Base-by-base conservation (phyloP, 148 eudicot genomes). In the Salicornia ramosissima region DNA sequence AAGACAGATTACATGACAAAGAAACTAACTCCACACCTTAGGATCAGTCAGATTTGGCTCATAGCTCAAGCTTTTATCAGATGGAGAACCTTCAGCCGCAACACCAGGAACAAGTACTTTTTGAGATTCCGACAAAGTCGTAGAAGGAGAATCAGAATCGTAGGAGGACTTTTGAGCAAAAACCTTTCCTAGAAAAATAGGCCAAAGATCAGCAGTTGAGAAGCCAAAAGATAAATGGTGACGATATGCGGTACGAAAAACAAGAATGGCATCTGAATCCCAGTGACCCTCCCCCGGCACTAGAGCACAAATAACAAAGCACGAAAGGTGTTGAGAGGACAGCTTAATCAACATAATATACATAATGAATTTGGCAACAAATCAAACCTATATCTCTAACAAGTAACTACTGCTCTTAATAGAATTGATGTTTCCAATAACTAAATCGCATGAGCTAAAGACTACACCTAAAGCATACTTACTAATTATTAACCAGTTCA, bases 61-160 rank as follows among this genome's bases (percentile, higher is more conserved):
- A 80, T 66, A 70, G 60, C 80, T 84, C 66, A 79, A 34, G 69
- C 77, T 58, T 46, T 86, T 81, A 57, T 85, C 75, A 54, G 86
- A 71, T 16, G 77, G 64, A 43, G 85, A 77, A 31, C 54, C 78
- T 43, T 84, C 87, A 70, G 73, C 80, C 71, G 78, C 83, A 72
- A 69, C 64, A 53, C 92, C 97, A n/a, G 97, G 92, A 77, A 87
- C 87, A 71, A 90, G 90, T 68, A 88, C 86, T 77, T 87, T 85
- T 72, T 84, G 88, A 29, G 98, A 83, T 64, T 89, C 83, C 33
- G 88, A 79, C 78, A 79, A 83, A 12, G 69, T 83, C 13, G 79
- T 74, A 39, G 90, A 86, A 64, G 83, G 55, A 53, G 78, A 81
- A 40, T 82, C 90, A 21, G 98, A 80, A 66, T 88, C 87, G 47